Base-by-base conservation (phyloP, 495 filamentous ascomycete genomes). In the Hyphodiscus hymeniophilus region DNA sequence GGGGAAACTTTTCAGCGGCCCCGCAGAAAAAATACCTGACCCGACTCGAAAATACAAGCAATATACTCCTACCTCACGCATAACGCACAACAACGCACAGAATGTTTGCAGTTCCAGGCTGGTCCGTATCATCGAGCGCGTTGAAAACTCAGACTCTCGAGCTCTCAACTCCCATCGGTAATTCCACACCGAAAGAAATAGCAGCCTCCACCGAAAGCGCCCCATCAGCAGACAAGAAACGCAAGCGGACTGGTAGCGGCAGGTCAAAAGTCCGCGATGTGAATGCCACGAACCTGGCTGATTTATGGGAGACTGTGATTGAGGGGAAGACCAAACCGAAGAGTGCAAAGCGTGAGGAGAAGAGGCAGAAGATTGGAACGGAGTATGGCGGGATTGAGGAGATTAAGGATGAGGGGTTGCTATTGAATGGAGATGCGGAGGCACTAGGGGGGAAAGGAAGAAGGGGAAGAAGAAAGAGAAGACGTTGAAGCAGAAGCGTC, bases 91-190 rank as follows among this genome's bases (percentile, higher is more conserved):
- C 46, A 23, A 28, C 10, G 15, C n/a, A 13, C 32, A 67, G 31
- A 52, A 96, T 98, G 92, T 98, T 98, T 62, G 80, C 89, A 3
- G 90, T 96, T 44, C 85, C 85, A 53, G 92, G 91, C 51, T 94
- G 89, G 86, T 84, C 85, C 17, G 70, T 96, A 21, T 74, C 86
- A 50, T 73, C 80, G 43, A 74, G 78, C 55, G 69, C 68, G 38
- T 76, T 89, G 42, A 87, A 84, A 64, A 63, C 76, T 18, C 89
- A 95, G 66, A 73, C 66, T 23, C 49, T 59, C 23, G 57, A 51
- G n/a, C 26, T 22, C 45, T 16, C 16, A 28, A 28, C 47, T 46
- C 7, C 13, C 23, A 7, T 18, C 22, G 15, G 20, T 4, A 43
- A 23, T 23, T 47, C 28, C 46, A 51, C 42, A 11, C 26, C 64